Evolutionary conservation across 441 rosid genomes (phyloP), one percentile per base, ranked within the genome.

Genomic region (Gossypium schwendimanii): DNA sequence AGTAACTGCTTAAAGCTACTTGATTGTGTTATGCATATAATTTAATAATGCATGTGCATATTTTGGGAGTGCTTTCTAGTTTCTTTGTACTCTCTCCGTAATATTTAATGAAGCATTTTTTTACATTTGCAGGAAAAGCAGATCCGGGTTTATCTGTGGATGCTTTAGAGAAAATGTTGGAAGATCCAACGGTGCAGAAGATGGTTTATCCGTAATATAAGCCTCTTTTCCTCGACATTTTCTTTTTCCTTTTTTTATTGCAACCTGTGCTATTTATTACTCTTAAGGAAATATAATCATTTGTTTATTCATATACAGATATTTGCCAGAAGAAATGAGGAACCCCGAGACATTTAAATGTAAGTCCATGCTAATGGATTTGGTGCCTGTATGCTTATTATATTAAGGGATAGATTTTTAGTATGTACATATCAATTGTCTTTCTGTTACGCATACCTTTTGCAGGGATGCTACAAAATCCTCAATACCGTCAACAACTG

Each of bases 241-340:
- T 71, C 9, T 6, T 74, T 70, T 15, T 63, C 23, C 17, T 50
- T 50, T 72, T 26, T 63, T 12, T 14, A 44, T 20, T 63, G 31
- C 52, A 63, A 17, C 17, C 53, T 50, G 44, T 66, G 59, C 11
- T 49, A 9, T 26, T 21, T 28, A 26, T 28, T 68, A 15, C 15
- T 18, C 3, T 33, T 2, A 52, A 31, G 71, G 17, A 52, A 47
- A 66, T 66, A 2, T 31, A 31, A 26, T 52, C 26, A 41, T 64
- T 73, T 33, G 12, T 54, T 36, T 75, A 49, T 80, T 67, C 55
- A 76, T 86, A 81, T 86, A 81, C 89, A 96, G 99, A 70, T 78
- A 90, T 79, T 82, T 96, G 73, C 99, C 99, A 3, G 97, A 90
- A 86, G 97, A 96, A 86, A 90, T 93, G 97, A 91, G 99, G 82